A percentile compares a stretch with the other conserved stretches of the same genome.
phyloP scores from a whole-genome alignment of 129 eudicot species.

The sunflower (Helianthus annuus) region HanXRQr2.0-SUNRISE NC_035442.2:11048113-11048612 shows the following conservation, averaged over 20 bases:
- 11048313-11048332: not conserved
- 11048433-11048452: not conserved
- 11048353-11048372: conserved; percentile 85
- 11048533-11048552: conserved; percentile 99
- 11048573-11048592: conserved; percentile 73
- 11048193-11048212: conserved; percentile 87
- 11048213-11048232: conserved; percentile 95
- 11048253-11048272: conserved; percentile 97
- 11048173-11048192: conserved; percentile 39
- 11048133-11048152: conserved; percentile 1
- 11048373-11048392: conserved; percentile 99
- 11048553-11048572: conserved; percentile 93
- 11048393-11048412: conserved; percentile 95
- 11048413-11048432: conserved; percentile 89
- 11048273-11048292: conserved; percentile 32
- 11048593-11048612: conserved; percentile 97
- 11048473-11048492: not conserved
- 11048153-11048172: conserved; percentile 4
- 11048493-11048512: conserved; percentile 76
- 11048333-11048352: conserved; percentile 35
- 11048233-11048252: conserved; percentile 95
- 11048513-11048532: conserved; percentile 92
- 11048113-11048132: not conserved
- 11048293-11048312: not conserved
- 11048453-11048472: not conserved